These are phyloP conservation scores for Ocimum tenuiflorum DNA, from an alignment of 257 asterid genomes.

Conservation along the genomic window DNA sequence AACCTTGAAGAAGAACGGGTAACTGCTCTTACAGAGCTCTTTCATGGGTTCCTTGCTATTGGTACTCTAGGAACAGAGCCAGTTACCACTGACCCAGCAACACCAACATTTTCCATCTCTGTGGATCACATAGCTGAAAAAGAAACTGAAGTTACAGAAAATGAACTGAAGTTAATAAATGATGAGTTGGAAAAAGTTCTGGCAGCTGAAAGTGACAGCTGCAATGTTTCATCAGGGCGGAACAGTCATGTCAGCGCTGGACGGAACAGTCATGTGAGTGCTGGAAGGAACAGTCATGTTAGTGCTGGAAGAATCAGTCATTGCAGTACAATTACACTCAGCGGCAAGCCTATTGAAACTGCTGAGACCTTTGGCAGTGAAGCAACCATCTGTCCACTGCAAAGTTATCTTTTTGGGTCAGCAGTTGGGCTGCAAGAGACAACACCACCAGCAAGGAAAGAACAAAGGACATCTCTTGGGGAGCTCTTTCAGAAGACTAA, in stretches of 20 bases:
- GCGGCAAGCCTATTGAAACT: constrained; percentile 51
- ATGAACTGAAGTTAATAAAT: constrained; percentile 67
- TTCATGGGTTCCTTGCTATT: constrained; percentile 92
- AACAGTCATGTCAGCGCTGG: constrained; percentile 43
- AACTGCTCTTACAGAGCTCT: constrained; percentile 59
- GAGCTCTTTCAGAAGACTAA: constrained; percentile 86
- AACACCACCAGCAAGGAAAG: constrained; percentile 39
- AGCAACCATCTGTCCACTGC: constrained; percentile 64
- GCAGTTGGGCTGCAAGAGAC: constrained; percentile 56
- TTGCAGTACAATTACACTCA: constrained; percentile 59
- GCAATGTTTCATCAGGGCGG: constrained; percentile 63
- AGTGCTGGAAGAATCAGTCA: constrained; percentile 58
- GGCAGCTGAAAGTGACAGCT: constrained; percentile 53
- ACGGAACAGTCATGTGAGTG: constrained; percentile 42
- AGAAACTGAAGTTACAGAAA: constrained; percentile 71
- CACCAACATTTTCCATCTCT: constrained; percentile 68
- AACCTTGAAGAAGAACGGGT: constrained; percentile 51
- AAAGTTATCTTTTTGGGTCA: constrained; percentile 76
- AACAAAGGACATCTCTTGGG: constrained; percentile 77
- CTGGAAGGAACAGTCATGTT: constrained; percentile 18
- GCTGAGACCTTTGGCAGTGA: constrained; percentile 44
- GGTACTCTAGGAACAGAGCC: constrained; percentile 83
- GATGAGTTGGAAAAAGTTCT: constrained; percentile 90
- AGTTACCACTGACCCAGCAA: constrained; percentile 42
- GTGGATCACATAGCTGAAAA: constrained; percentile 77